Conservation (phyloP, 805 yeast genomes). For the Suhomyces emberorum region DNA sequence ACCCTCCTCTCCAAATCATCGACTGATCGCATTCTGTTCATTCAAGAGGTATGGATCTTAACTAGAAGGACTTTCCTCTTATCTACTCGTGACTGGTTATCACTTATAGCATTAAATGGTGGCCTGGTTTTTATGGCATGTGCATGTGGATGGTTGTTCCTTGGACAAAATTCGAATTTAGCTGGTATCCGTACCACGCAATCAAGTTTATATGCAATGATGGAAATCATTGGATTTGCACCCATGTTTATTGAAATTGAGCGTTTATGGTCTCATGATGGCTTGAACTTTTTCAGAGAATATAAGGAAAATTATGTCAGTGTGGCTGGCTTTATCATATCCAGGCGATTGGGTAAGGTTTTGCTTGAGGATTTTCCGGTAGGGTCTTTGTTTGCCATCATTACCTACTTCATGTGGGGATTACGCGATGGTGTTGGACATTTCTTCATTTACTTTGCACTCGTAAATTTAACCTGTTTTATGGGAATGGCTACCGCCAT, state of each 20-base stretch:
- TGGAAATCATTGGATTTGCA: conserved; percentile 24
- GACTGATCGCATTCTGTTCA: conserved; percentile 16
- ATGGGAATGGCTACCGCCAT: conserved; percentile 56
- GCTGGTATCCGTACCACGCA: conserved; percentile 23
- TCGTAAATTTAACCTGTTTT: conserved; percentile 53
- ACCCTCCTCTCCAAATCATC: conserved; percentile 12
- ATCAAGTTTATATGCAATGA: conserved; percentile 19
- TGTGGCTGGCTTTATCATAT: conserved; percentile 20
- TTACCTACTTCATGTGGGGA: conserved; percentile 28
- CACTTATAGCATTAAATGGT: conserved; percentile 19
- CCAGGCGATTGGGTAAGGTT: conserved; percentile 22
- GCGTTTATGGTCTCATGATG: conserved; percentile 23
- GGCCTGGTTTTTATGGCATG: conserved; percentile 18
- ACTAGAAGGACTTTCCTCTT: conserved; percentile 18
- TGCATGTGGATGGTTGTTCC: conserved; percentile 23
- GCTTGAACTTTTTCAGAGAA: conserved; percentile 21
- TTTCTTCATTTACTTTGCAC: conserved; percentile 63
- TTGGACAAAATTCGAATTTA: conserved; percentile 16
- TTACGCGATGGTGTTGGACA: conserved; percentile 19
- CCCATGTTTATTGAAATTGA: conserved; percentile 23
- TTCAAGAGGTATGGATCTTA: conserved; percentile 17
- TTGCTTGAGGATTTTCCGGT: conserved; percentile 24
- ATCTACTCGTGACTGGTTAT: conserved; percentile 17
- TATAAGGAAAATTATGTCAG: conserved; percentile 23
- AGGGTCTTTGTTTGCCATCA: conserved; percentile 16